A percentile compares a stretch with the other conserved stretches of the same genome.
phyloP scores from a whole-genome alignment of 192 early-diverging fungal species.

The Entomortierella parvispora region DNA sequence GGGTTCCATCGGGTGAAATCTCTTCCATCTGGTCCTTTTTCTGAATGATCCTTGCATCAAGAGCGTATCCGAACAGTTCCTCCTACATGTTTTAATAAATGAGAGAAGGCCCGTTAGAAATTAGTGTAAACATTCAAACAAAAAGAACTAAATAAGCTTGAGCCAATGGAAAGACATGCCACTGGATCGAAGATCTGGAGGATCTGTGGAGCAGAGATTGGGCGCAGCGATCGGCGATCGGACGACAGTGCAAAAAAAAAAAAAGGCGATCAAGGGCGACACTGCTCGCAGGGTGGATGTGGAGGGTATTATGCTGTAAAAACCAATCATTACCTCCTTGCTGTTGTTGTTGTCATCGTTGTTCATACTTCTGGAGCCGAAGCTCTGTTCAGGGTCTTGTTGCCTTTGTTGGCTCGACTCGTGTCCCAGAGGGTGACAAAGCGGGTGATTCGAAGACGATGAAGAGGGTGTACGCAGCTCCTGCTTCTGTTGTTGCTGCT shows the following conservation, averaged over 20 bases:
- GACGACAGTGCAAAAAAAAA: no score
- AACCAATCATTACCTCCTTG: no score
- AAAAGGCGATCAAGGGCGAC: no score
- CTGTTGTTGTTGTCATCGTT: no score
- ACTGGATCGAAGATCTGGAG: no score
- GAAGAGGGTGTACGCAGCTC: not conserved
- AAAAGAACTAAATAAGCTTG: not conserved
- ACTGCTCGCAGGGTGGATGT: no score
- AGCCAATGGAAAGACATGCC: no score
- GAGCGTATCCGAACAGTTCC: conserved; percentile 16
- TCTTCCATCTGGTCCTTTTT: conserved; percentile 51
- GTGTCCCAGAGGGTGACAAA: conserved; percentile 18
- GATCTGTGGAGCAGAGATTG: no score
- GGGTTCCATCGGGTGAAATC: conserved; percentile 4
- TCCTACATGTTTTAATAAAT: not conserved
- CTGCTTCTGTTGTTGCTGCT: conserved; percentile 8
- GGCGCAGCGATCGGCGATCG: no score
- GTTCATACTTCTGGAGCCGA: not conserved
- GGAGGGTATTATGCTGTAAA: no score
- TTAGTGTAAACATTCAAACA: not conserved
- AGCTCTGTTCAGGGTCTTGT: not conserved
- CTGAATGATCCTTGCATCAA: conserved; percentile 49
- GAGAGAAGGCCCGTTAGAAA: no score
- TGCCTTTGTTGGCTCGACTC: not conserved
- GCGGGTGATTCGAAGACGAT: conserved; percentile 3